Evolutionary conservation across 2,329 filamentous ascomycete genomes (phyloP).

Genomic region (Ciborinia camelliae): DNA sequence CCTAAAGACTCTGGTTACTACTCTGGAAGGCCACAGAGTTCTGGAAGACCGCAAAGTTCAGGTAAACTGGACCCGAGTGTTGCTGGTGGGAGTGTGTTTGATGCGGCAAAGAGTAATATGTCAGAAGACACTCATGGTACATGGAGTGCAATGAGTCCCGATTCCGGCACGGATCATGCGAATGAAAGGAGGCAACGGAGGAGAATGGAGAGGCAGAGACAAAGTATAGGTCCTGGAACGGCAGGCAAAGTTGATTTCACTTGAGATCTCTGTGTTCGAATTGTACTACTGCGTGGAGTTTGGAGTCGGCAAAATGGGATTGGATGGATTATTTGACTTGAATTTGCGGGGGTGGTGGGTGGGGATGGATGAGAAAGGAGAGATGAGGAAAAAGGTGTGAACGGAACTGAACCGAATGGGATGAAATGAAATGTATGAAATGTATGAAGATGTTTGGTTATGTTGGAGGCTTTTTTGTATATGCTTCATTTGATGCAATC

Average conservation of each 20-base stretch:
- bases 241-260: slow-evolving; percentile 12
- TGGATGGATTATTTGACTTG: background rate
- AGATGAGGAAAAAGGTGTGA: background rate
- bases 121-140: slow-evolving; percentile 36
- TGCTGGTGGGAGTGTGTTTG: slow-evolving; percentile 15
- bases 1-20: slow-evolving; percentile 62
- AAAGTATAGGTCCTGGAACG: slow-evolving; percentile 8
- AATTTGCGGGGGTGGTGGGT: background rate
- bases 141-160: slow-evolving; percentile 37
- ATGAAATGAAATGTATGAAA: slow-evolving; percentile 3
- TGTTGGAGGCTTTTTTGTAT: background rate
- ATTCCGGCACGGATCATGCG: slow-evolving; percentile 34
- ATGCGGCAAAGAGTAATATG: slow-evolving; percentile 27
- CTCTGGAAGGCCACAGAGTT: slow-evolving; percentile 45
- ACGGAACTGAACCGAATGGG: background rate
- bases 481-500: background rate
- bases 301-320: background rate
- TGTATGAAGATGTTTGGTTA: slow-evolving; percentile 8
- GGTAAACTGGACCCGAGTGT: slow-evolving; percentile 29
- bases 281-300: slow-evolving; percentile 11
- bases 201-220: slow-evolving; percentile 51
- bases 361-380: background rate
- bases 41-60: slow-evolving; percentile 27
- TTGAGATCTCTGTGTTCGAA: background rate
- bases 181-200: slow-evolving; percentile 55